Base-by-base conservation (phyloP, 805 yeast species). In the Zygotorulaspora sp. region DNA sequence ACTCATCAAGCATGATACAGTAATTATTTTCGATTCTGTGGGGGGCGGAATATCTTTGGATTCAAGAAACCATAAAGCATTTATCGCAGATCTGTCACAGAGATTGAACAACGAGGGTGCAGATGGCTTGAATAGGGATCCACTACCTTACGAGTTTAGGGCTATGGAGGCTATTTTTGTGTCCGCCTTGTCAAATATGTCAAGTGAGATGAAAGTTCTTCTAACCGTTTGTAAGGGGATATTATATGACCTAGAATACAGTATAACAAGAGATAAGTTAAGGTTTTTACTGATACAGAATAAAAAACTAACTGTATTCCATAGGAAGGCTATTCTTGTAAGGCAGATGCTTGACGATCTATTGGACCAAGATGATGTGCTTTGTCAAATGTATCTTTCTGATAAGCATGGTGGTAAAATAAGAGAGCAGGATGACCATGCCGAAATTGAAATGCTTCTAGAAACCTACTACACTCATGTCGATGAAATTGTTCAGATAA, bases 401-500 rank as follows among this genome's bases (percentile, higher is more conserved):
- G 92, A 79, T 34, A 78, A 67, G 58, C 40, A 58, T 40, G 34
- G 50, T 35, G 61, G 84, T 58, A 28, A 52, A 19, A 68, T 72
- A 1, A 62, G 85, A 21, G 58, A 64, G 11, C 71, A 73, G 2
- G 75, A 75, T 35, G 83, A 86, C 47, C 95, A 85, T 57, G 78
- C 80, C 28, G 97, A 92, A 52, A 84, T 88, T 14, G 99, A 92
- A 57, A 72, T 92, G 69, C 68, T 92, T 35, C 62, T 92, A 16
- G 99, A 92, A 55, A 82, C 95, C 1, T 92, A 92, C 66, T 87
- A 85, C 52, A 81, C 82, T 36, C 94, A 90, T 38, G 76, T 85
- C 42, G 97, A 90, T 64, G 97, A 94, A 52, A 84, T 92, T 45
- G 97, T 90, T 2, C 97, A 92, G 58, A 83, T 84, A 3, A 83